These are phyloP conservation scores for Tardiomyces depauwii DNA, from an alignment of 1,139 yeast species.

Conservation along the genomic window DNA sequence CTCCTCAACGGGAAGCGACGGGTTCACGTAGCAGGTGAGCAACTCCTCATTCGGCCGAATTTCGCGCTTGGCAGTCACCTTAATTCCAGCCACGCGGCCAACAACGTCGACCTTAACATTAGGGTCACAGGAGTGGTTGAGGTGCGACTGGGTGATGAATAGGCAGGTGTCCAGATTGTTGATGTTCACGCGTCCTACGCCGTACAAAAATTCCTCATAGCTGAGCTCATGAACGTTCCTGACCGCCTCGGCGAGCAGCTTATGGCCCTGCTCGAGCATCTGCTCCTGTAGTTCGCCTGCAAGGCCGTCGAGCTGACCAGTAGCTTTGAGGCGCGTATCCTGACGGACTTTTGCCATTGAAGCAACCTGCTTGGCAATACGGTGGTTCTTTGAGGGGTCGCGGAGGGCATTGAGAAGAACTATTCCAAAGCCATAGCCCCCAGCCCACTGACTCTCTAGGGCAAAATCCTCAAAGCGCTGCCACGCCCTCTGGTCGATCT, in stretches of 20 bases:
- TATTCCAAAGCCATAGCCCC: constrained; percentile 53
- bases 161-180: constrained; percentile 60
- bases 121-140: constrained; percentile 72
- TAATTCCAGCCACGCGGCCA: constrained; percentile 40
- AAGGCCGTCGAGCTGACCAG: constrained; percentile 35
- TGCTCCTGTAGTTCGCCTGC: constrained; percentile 27
- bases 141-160: constrained; percentile 52
- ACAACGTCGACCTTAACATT: constrained; percentile 48
- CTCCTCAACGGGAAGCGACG: constrained; percentile 47
- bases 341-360: constrained; percentile 67
- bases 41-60: constrained; percentile 59
- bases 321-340: constrained; percentile 48
- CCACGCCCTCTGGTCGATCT: constrained; percentile 41
- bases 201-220: constrained; percentile 45
- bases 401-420: constrained; percentile 40
- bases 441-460: constrained; percentile 54
- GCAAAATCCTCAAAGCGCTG: constrained; percentile 49
- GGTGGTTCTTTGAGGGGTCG: constrained; percentile 34
- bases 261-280: constrained; percentile 50
- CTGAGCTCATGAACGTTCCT: constrained; percentile 31
- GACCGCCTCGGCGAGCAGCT: constrained; percentile 40
- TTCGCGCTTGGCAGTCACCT: constrained; percentile 47
- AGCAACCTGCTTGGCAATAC: constrained; percentile 33
- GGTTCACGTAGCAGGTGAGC: constrained; percentile 59
- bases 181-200: constrained; percentile 63